Conservation (phyloP, 2,329 filamentous ascomycete species). For the Colletotrichum musicola region DNA sequence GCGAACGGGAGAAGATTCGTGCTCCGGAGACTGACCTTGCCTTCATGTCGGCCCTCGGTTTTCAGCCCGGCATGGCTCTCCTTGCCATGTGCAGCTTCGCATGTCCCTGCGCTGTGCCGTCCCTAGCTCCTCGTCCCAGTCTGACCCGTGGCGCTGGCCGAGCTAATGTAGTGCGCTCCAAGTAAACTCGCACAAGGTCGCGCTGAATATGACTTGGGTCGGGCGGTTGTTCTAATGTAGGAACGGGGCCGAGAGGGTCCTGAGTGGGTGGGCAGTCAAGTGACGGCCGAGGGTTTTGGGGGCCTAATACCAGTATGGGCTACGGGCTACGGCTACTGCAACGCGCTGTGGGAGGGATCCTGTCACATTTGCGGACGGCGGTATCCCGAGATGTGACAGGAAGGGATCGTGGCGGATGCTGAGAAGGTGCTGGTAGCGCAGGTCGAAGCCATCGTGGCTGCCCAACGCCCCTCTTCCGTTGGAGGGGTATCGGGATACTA, state of each 20-base stretch:
- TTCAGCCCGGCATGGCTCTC: constrained; percentile 6
- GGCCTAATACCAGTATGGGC: background rate
- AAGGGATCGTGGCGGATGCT: constrained; percentile 9
- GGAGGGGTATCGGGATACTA: too few relatives aligned
- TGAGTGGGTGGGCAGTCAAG: constrained; percentile 25
- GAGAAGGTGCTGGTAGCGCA: background rate
- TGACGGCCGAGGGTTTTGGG: constrained; percentile 23
- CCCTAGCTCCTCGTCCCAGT: constrained; percentile 8
- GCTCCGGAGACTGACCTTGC: background rate
- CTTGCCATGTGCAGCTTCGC: constrained; percentile 17
- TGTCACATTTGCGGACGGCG: constrained; percentile 29
- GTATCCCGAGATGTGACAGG: constrained; percentile 33
- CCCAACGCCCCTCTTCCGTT: constrained; percentile 14
- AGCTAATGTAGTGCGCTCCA: constrained; percentile 23
- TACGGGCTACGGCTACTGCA: background rate
- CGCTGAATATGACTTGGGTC: constrained; percentile 19
- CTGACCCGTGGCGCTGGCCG: constrained; percentile 31
- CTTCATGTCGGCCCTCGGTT: constrained; percentile 16
- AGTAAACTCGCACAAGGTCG: constrained; percentile 4
- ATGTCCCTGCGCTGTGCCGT: constrained; percentile 20
- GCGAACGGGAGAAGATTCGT: background rate
- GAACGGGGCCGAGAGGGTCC: constrained; percentile 35
- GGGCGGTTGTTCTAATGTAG: constrained; percentile 34
- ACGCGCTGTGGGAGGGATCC: constrained; percentile 21
- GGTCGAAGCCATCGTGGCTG: constrained; percentile 12